Percentiles rank a stretch among this genome's conserved stretches.
Conservation (phyloP, 2,329 filamentous ascomycete genomes). For the Diplodia intermedia region DNA sequence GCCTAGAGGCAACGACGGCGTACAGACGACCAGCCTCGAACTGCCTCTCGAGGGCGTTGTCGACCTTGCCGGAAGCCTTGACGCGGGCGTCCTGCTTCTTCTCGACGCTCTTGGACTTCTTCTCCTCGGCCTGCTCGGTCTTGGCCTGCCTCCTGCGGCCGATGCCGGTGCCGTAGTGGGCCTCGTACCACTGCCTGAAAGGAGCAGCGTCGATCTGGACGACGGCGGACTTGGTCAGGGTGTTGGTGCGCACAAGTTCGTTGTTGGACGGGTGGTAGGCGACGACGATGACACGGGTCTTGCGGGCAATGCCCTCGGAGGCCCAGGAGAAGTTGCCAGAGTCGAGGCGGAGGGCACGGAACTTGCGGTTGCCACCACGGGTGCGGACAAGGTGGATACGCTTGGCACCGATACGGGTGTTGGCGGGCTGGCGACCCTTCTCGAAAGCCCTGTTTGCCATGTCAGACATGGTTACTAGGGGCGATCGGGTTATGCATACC, state of each 20-base stretch:
- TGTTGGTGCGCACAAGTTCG: constrained; percentile 99
- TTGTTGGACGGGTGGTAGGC: constrained; percentile 99
- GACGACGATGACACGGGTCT: constrained; percentile 98
- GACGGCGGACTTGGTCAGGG: constrained; percentile 97
- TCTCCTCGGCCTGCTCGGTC: constrained; percentile 71
- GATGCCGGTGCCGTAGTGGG: constrained; percentile 92
- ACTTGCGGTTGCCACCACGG: constrained; percentile 99
- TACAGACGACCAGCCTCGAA: constrained; percentile 99
- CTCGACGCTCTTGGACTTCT: constrained; percentile 96
- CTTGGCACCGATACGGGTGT: constrained; percentile 98
- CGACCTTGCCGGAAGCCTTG: constrained; percentile 88
- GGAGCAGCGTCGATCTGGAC: constrained; percentile 98
- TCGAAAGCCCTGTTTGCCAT: constrained; percentile 89
- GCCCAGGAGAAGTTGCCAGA: constrained; percentile 99
- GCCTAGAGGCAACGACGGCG: constrained; percentile 89
- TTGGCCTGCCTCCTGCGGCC: constrained; percentile 93
- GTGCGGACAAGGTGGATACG: constrained; percentile 96
- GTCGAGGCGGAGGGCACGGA: constrained; percentile 98
- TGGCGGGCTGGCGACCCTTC: constrained; percentile 98
- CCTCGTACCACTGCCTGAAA: constrained; percentile 99
- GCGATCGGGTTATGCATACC: constrained; percentile 64
- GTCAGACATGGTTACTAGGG: constrained; percentile 65
- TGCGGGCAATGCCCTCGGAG: constrained; percentile 96
- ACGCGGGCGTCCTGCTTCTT: constrained; percentile 94
- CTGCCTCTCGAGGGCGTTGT: constrained; percentile 91